Evolutionary conservation across 1,284 basidiomycete genomes (phyloP).

Genomic region (Meira miltonrushii): DNA sequence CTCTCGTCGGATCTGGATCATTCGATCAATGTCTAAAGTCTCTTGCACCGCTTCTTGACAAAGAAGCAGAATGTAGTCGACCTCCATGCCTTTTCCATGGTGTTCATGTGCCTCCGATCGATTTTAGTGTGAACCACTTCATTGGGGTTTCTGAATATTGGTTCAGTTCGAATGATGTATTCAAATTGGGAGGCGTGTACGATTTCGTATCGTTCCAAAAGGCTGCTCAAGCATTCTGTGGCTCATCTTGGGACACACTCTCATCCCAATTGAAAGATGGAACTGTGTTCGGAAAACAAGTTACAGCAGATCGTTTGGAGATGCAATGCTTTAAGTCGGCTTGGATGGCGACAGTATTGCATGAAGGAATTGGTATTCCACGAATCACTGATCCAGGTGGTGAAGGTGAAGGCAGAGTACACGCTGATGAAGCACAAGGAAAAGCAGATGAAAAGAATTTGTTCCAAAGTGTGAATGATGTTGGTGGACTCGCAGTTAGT

Average conservation of each 20-base stretch:
- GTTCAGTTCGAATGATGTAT: constrained; percentile 96
- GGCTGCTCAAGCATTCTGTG: constrained; percentile 81
- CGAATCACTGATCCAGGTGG: constrained; percentile 68
- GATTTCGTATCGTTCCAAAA: constrained; percentile 93
- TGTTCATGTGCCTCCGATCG: constrained; percentile 70
- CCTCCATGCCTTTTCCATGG: constrained; percentile 93
- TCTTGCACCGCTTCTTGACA: constrained; percentile 77
- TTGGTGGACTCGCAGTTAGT: constrained; percentile 85
- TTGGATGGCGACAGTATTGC: constrained; percentile 92
- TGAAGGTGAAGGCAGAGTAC: constrained; percentile 35
- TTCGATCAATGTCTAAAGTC: constrained; percentile 75
- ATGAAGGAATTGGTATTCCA: constrained; percentile 92
- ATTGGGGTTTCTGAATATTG: constrained; percentile 98
- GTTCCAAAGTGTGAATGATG: constrained; percentile 87
- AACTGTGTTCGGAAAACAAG: constrained; percentile 57
- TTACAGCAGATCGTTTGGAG: constrained; percentile 77
- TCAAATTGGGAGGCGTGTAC: constrained; percentile 88
- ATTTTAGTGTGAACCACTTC: constrained; percentile 84
- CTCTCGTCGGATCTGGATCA: constrained; percentile 69
- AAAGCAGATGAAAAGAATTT: constrained; percentile 52
- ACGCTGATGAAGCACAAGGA: constrained; percentile 37
- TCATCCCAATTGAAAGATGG: constrained; percentile 66
- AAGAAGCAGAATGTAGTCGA: constrained; percentile 73
- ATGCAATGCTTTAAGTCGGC: constrained; percentile 99
- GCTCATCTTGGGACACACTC: constrained; percentile 72